Conservation (phyloP, 2,329 filamentous ascomycete species). For the Aspergillus ochraceus region DNA sequence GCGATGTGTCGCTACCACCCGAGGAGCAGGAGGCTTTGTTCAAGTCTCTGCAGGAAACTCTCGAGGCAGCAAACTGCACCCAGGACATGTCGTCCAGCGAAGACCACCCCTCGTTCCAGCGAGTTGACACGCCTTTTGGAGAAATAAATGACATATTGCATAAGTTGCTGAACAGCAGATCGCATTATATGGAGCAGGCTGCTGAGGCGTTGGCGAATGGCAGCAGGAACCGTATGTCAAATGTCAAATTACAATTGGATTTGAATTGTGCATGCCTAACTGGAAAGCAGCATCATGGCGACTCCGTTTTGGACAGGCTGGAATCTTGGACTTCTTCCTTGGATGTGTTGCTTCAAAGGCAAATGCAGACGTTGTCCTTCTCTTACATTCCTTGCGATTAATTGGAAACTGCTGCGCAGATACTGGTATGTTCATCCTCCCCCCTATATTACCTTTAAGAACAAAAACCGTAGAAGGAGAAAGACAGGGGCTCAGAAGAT, state of each 20-base stretch:
- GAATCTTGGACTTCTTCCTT: slow-evolving; percentile 45
- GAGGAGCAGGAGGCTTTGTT: slow-evolving; percentile 38
- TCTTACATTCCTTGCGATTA: slow-evolving; percentile 44
- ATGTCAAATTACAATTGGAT: background rate
- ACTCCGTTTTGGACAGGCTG: slow-evolving; percentile 38
- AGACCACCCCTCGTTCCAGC: slow-evolving; percentile 29
- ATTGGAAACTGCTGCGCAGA: slow-evolving; percentile 50
- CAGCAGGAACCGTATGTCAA: slow-evolving; percentile 43
- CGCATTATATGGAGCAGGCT: slow-evolving; percentile 34
- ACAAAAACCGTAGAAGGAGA: background rate
- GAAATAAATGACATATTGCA: slow-evolving; percentile 31
- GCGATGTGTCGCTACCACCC: slow-evolving; percentile 16
- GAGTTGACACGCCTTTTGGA: slow-evolving; percentile 28
- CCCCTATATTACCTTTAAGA: background rate
- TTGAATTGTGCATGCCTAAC: slow-evolving; percentile 2
- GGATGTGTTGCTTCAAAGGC: slow-evolving; percentile 35
- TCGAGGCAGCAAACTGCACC: slow-evolving; percentile 27
- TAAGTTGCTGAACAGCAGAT: slow-evolving; percentile 39
- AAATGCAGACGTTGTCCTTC: slow-evolving; percentile 27
- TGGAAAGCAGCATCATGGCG: slow-evolving; percentile 38
- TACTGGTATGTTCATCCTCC: slow-evolving; percentile 30
- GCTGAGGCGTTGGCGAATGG: slow-evolving; percentile 43
- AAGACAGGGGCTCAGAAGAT: background rate
- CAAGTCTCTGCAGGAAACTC: slow-evolving; percentile 29
- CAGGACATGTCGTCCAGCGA: slow-evolving; percentile 24